Conservation (phyloP, 2,329 filamentous ascomycete genomes). For the Aspergillus neoniger region DNA sequence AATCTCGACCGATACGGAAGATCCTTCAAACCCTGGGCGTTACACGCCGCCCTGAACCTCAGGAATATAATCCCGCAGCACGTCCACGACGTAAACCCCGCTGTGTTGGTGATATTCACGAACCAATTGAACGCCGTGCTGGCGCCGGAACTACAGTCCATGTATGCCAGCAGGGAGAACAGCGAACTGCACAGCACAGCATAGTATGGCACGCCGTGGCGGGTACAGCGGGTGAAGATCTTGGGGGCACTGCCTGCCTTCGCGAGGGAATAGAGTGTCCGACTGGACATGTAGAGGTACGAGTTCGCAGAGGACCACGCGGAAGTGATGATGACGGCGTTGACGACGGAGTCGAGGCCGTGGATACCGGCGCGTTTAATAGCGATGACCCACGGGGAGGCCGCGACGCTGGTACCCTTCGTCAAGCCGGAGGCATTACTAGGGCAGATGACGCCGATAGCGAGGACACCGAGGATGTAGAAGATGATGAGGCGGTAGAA, state of each 20-base stretch:
- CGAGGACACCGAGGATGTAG: constrained; percentile 71
- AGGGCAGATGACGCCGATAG: constrained; percentile 68
- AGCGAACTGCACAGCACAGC: constrained; percentile 63
- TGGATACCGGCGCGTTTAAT: constrained; percentile 66
- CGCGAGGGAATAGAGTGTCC: constrained; percentile 66
- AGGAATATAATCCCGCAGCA: constrained; percentile 69
- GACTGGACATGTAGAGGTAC: constrained; percentile 65
- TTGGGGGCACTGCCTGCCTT: constrained; percentile 65
- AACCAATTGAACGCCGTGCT: constrained; percentile 58
- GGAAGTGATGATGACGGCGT: constrained; percentile 67
- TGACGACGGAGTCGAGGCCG: constrained; percentile 68
- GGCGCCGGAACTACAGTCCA: constrained; percentile 63
- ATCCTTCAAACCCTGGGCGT: constrained; percentile 64
- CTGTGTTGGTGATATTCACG: constrained; percentile 25
- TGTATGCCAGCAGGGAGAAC: constrained; percentile 68
- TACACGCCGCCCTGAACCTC: constrained; percentile 67
- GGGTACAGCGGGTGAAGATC: constrained; percentile 50
- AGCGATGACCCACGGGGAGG: constrained; percentile 66
- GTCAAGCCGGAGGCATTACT: constrained; percentile 63
- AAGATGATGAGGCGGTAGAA: constrained; percentile 76
- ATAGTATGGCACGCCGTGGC: constrained; percentile 66
- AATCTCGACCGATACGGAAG: constrained; percentile 67
- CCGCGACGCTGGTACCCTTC: constrained; percentile 35
- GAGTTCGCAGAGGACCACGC: constrained; percentile 69
- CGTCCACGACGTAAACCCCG: constrained; percentile 26